phyloP scores from a whole-genome alignment of 495 filamentous ascomycete species.

The Aspergillus cristatus region DNA sequence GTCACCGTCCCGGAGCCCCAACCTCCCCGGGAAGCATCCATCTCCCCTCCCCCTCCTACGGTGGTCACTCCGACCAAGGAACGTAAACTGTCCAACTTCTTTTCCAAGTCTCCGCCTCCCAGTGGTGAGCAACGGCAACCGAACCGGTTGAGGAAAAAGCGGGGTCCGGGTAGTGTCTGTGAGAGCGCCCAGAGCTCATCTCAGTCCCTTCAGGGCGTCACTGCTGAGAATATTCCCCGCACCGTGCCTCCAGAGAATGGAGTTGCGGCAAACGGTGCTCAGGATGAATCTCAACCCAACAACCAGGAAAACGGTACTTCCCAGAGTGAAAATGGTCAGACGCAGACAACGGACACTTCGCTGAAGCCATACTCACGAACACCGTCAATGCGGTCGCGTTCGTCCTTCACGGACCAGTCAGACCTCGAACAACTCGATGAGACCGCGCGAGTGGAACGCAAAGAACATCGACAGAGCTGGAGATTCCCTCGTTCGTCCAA shows the following conservation, averaged over 20 bases:
- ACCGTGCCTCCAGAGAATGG: no score
- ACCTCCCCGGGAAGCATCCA: constrained; percentile 20
- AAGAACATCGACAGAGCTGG: constrained; percentile 55
- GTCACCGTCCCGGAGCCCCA: constrained; percentile 29
- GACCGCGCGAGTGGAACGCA: constrained; percentile 49
- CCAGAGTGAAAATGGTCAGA: constrained; percentile 8
- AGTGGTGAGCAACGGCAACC: constrained; percentile 50
- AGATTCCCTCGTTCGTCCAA: constrained; percentile 52
- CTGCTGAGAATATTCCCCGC: constrained; percentile 17
- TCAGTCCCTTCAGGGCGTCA: constrained; percentile 51
- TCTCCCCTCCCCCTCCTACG: constrained; percentile 30
- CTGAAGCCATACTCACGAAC: constrained; percentile 58
- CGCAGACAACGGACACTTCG: constrained; percentile 35
- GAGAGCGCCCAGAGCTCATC: constrained; percentile 81
- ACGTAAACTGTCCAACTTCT: constrained; percentile 57
- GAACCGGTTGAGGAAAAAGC: constrained; percentile 81
- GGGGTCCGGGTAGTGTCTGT: constrained; percentile 60
- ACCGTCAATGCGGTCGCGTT: constrained; percentile 59
- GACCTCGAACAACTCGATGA: constrained; percentile 67
- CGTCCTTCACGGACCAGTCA: constrained; percentile 67
- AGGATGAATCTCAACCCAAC: no score
- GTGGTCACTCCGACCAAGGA: constrained; percentile 60
- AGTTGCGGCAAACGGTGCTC: no score
- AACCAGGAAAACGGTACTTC: no score
- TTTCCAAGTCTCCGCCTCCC: constrained; percentile 52